phyloP scores from a whole-genome alignment of 2,329 filamentous ascomycete species.

The Penicillium verrucosum region DNA sequence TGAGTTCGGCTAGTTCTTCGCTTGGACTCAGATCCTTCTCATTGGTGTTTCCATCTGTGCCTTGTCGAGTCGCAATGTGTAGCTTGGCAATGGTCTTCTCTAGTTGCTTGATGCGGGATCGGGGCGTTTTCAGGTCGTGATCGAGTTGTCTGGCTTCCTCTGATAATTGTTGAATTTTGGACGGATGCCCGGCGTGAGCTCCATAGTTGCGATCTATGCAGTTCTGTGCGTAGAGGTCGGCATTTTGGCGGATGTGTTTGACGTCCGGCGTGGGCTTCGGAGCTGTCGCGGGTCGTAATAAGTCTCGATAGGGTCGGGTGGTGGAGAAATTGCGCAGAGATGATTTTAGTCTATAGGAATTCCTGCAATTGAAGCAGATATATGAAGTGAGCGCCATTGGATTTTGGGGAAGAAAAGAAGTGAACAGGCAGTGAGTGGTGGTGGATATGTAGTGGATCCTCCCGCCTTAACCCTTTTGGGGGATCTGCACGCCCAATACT shows the following conservation, averaged over 20 bases:
- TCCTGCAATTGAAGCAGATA: constrained; percentile 36
- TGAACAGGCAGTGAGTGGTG: constrained; percentile 3
- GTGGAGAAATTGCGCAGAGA: constrained; percentile 21
- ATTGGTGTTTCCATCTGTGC: constrained; percentile 2
- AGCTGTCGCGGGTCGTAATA: constrained; percentile 62
- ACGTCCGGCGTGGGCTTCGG: constrained; percentile 79
- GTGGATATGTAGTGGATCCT: constrained; percentile 4
- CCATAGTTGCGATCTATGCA: constrained; percentile 82
- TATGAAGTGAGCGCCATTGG: constrained; percentile 31
- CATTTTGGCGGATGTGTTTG: constrained; percentile 84
- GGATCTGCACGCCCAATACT: background rate
- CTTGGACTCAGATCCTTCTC: background rate
- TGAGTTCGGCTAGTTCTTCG: constrained; percentile 29
- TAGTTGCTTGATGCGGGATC: constrained; percentile 44
- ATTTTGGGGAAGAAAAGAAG: constrained; percentile 7
- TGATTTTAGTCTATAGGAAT: constrained; percentile 12
- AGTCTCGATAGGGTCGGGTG: constrained; percentile 22
- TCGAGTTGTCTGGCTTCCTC: constrained; percentile 40
- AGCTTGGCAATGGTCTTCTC: constrained; percentile 42
- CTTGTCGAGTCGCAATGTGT: constrained; percentile 26
- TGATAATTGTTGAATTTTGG: constrained; percentile 48
- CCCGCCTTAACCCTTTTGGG: constrained; percentile 12
- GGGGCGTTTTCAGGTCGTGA: constrained; percentile 39
- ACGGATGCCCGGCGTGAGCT: constrained; percentile 50
- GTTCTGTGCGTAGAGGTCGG: constrained; percentile 75